Conservation (phyloP, 805 yeast species). For the Jamesozyma gamospora region DNA sequence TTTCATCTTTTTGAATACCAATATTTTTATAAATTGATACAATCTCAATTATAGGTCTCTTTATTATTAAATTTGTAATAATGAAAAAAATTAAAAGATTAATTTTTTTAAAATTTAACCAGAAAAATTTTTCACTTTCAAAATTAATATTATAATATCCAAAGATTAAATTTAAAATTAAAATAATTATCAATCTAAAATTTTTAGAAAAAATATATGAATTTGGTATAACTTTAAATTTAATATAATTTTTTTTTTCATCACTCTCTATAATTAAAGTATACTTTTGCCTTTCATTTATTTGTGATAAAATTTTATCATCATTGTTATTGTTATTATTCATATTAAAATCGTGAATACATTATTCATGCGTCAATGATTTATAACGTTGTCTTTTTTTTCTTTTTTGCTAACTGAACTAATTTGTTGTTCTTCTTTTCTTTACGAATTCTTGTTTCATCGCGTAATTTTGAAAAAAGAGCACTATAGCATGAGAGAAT, state of each 20-base stretch:
- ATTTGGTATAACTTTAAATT: constrained; percentile 10
- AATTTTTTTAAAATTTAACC: neutral
- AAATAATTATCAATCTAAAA: too few species aligned
- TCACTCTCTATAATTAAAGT: constrained; percentile 4
- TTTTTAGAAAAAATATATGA: neutral
- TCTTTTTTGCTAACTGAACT: too few species aligned
- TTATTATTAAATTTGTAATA: constrained; percentile 1
- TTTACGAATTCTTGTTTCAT: too few species aligned
- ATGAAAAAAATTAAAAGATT: neutral
- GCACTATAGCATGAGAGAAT: too few species aligned
- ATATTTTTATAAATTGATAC: constrained; percentile 16
- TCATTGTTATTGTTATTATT: neutral
- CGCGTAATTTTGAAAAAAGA: too few species aligned
- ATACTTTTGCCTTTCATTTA: constrained; percentile 2
- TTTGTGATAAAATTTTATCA: neutral
- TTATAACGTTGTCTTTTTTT: too few species aligned
- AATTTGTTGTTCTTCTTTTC: too few species aligned
- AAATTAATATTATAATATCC: neutral
- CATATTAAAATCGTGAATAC: too few species aligned
- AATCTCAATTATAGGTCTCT: constrained; percentile 17
- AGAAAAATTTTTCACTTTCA: neutral
- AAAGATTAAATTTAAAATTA: too few species aligned
- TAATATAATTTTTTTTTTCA: constrained; percentile 5
- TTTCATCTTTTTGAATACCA: constrained; percentile 20
- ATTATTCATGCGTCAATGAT: too few species aligned